phyloP scores from a whole-genome alignment of 169 alveolate genomes.

The Plasmodium fragile region DNA sequence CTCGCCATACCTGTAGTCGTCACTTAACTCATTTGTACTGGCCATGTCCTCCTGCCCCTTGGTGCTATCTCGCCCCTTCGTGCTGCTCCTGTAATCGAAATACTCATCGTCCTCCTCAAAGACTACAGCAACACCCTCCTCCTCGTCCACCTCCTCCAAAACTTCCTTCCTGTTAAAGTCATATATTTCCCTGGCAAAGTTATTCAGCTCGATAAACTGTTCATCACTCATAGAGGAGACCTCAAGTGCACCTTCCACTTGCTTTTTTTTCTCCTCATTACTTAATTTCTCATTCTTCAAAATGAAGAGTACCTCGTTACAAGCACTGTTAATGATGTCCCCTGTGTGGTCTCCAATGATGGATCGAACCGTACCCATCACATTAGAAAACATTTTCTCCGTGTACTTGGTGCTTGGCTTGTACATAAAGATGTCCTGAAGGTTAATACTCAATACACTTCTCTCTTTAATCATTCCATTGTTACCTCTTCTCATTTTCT shows the following conservation, averaged over 20 bases:
- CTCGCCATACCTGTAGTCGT: slow-evolving; percentile 32
- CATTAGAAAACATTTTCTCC: slow-evolving; percentile 90
- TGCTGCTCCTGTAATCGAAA: slow-evolving; percentile 46
- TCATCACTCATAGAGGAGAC: slow-evolving; percentile 68
- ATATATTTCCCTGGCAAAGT: slow-evolving; percentile 62
- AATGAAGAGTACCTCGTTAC: slow-evolving; percentile 94
- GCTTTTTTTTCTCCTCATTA: slow-evolving; percentile 85
- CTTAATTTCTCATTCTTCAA: slow-evolving; percentile 89
- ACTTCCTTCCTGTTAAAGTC: slow-evolving; percentile 82
- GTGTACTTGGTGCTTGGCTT: slow-evolving; percentile 94
- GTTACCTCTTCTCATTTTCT: slow-evolving; percentile 8
- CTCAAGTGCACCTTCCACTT: slow-evolving; percentile 86
- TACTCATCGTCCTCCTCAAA: slow-evolving; percentile 86
- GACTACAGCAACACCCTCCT: slow-evolving; percentile 85
- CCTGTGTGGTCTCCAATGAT: slow-evolving; percentile 93
- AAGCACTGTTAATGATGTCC: slow-evolving; percentile 93
- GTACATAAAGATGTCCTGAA: slow-evolving; percentile 89
- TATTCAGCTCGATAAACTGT: slow-evolving; percentile 13
- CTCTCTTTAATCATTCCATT: slow-evolving; percentile 83
- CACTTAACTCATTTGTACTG: slow-evolving; percentile 73
- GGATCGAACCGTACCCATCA: slow-evolving; percentile 89
- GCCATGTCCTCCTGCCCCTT: slow-evolving; percentile 68
- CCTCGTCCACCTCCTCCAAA: slow-evolving; percentile 79
- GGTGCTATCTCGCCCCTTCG: slow-evolving; percentile 68
- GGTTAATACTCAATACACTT: slow-evolving; percentile 89